Evolutionary conservation across 805 yeast species (phyloP), one percentile per base, ranked within the genome.

Genomic region (Naumovozyma castellii): DNA sequence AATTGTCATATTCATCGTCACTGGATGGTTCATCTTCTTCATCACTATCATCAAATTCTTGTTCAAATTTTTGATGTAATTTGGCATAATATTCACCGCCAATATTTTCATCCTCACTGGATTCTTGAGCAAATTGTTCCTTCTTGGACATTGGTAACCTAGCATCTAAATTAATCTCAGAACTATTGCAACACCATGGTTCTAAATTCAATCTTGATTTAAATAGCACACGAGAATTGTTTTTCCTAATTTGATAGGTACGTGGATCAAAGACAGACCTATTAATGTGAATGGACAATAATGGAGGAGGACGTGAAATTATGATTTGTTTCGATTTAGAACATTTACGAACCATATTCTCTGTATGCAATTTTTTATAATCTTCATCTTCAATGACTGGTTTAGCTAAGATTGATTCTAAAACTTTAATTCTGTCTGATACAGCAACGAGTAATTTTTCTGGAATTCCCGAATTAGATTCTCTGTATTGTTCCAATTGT

Each of bases 191-290:
- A 18, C 80, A 78, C 64, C 73, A 87, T 17, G 73, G 76, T 10
- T 78, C 67, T 52, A 88, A 64, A 54, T 86, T 80, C 43, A 90
- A 64, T 34, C 69, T 66, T 32, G 75, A 53, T 3, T 94, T 90
- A 65, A 87, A 87, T 9, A 73, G 61, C n/a, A 90, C 90, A 38
- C 76, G 73, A 4, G 95, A 81, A 37, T 84, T 76, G 57, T 88
- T 88, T 58, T 90, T 90, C 47, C 84, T 74, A 19, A 86, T 82
- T 68, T 74, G 75, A 44, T 84, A 92, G 0, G 95, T 83, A 41
- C 75, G 67, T 40, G 92, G 84, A 59, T 90, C 97, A 60, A 87
- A 90, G 12, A 85, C 96, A 2, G 95, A 85, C 54, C 98, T 75
- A 59, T 90, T 90, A 46, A 90, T 82, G 59, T 92, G 97, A 34